Conservation (phyloP, 2,329 filamentous ascomycete species). For the Claviceps lovelessii region DNA sequence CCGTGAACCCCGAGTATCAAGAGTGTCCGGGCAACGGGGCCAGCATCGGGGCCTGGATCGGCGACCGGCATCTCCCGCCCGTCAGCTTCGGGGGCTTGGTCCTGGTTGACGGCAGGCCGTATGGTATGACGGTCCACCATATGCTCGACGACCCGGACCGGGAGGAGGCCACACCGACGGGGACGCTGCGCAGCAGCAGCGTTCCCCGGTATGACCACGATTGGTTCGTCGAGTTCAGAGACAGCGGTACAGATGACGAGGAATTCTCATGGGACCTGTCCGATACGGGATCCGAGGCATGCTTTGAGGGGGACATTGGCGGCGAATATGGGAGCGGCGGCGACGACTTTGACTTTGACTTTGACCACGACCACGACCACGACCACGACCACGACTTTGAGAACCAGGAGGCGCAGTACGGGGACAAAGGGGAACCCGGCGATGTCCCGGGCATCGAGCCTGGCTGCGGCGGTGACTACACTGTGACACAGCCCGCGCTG, state of each 20-base stretch:
- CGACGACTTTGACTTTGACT: too few relatives aligned
- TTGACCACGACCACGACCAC: too few relatives aligned
- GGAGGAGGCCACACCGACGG: constrained; percentile 16
- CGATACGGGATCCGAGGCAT: constrained; percentile 42
- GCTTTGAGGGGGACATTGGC: constrained; percentile 36
- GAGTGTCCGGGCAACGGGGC: constrained; percentile 68
- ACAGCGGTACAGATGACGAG: constrained; percentile 32
- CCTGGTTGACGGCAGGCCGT: constrained; percentile 67
- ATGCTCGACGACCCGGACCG: constrained; percentile 65
- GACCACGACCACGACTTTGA: too few relatives aligned
- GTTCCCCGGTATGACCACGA: constrained; percentile 21
- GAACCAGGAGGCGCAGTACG: constrained; percentile 36
- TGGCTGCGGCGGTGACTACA: constrained; percentile 60
- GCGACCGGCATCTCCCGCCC: constrained; percentile 72
- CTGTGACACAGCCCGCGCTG: constrained; percentile 81
- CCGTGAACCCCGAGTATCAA: constrained; percentile 64
- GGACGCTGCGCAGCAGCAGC: constrained; percentile 23
- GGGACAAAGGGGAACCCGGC: constrained; percentile 45
- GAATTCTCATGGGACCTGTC: constrained; percentile 48
- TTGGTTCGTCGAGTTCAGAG: constrained; percentile 29
- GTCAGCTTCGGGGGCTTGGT: constrained; percentile 85
- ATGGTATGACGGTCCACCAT: constrained; percentile 93
- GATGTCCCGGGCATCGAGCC: constrained; percentile 68
- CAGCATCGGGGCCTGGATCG: constrained; percentile 82
- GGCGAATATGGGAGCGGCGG: constrained; percentile 33